These are phyloP conservation scores for Coemansia sp. DNA, from an alignment of 192 early-diverging fungal species.

Conservation along the genomic window DNA sequence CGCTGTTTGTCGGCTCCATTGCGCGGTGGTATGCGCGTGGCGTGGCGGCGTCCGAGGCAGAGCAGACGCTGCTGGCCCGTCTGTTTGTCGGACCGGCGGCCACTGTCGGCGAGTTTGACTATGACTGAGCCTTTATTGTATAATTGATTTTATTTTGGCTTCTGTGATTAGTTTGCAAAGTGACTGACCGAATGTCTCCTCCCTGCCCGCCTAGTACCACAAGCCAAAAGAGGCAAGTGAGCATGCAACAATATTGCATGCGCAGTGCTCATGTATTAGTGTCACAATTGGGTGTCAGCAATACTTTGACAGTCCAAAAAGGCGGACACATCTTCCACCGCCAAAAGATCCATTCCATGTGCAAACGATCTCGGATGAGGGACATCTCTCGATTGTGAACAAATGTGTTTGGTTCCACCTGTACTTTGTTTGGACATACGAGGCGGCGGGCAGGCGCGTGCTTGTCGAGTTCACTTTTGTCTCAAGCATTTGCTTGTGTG, in stretches of 20 bases:
- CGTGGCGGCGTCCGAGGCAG: conserved; percentile 16
- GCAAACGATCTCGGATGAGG: conserved; percentile 14
- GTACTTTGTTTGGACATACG: neutral
- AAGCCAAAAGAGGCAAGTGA: neutral
- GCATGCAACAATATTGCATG: neutral
- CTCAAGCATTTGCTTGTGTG: neutral
- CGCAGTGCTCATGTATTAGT: neutral
- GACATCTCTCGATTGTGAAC: neutral
- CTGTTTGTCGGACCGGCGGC: conserved; percentile 29
- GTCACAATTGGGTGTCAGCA: no score
- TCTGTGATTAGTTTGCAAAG: no score
- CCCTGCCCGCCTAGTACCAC: no score
- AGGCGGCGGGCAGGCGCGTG: neutral
- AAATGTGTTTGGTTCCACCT: conserved; percentile 1
- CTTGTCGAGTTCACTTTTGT: no score
- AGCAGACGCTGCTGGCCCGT: conserved; percentile 22
- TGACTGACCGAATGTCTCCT: no score
- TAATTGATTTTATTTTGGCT: no score
- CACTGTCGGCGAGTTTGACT: conserved; percentile 18
- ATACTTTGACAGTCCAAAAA: neutral
- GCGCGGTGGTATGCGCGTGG: conserved; percentile 42
- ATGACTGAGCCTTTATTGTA: neutral
- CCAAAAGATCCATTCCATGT: neutral
- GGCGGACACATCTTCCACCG: neutral
- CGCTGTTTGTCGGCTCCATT: conserved; percentile 36